Conservation (phyloP, 176 grass and related monocot species). For the Thinopyrum elongatum region DNA sequence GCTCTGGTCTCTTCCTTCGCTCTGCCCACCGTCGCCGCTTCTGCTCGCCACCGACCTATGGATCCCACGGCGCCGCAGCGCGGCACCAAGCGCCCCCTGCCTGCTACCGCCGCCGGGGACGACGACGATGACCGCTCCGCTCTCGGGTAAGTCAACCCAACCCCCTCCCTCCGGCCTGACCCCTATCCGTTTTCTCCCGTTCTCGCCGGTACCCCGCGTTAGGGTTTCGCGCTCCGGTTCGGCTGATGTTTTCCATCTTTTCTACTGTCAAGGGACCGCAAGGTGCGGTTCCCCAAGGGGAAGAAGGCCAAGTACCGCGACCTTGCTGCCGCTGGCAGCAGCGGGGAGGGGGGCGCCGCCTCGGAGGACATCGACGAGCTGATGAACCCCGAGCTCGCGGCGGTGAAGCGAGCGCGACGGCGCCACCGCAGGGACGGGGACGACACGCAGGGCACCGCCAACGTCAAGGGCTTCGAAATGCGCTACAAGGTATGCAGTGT, state of each 20-base stretch:
- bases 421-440: conserved; percentile 51
- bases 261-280: conserved; percentile 51
- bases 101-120: conserved; percentile 7
- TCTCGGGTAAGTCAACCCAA: conserved; percentile 23
- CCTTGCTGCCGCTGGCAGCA: neutral
- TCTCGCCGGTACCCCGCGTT: neutral
- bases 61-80: conserved; percentile 37
- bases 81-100: conserved; percentile 43
- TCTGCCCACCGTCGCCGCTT: neutral
- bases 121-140: conserved; percentile 18
- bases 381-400: conserved; percentile 64
- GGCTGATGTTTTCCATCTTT: conserved; percentile 14
- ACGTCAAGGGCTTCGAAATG: conserved; percentile 61
- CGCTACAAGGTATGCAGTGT: conserved; percentile 52
- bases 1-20: neutral
- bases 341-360: conserved; percentile 3
- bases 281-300: conserved; percentile 84
- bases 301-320: conserved; percentile 70
- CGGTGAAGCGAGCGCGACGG: conserved; percentile 60
- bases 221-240: conserved; percentile 28
- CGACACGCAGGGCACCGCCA: conserved; percentile 41
- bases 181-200: neutral
- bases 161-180: neutral
- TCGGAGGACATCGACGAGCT: conserved; percentile 46
- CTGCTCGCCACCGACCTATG: conserved; percentile 33